Evolutionary conservation across 768 basidiomycete genomes (phyloP).

Genomic region (Trametes villosa): DNA sequence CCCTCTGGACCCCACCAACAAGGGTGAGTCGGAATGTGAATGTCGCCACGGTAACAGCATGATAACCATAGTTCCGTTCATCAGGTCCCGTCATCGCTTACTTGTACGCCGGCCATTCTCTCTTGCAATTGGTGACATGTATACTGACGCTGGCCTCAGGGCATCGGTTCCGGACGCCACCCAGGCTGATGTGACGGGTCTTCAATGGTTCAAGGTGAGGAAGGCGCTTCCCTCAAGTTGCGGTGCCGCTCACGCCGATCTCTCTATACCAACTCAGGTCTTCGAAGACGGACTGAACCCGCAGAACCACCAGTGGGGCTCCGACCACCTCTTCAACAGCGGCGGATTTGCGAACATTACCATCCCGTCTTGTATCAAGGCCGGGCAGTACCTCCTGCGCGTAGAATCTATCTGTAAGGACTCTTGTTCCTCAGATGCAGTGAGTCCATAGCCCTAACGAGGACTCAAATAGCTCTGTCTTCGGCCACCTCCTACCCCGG

Average conservation of each 20-base stretch:
- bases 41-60: not conserved
- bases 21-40: slow-evolving; percentile 43
- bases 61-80: not conserved
- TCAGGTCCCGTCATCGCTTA: slow-evolving; percentile 15
- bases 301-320: slow-evolving; percentile 46
- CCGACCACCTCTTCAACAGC: slow-evolving; percentile 49
- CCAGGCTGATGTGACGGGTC: slow-evolving; percentile 49
- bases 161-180: slow-evolving; percentile 50
- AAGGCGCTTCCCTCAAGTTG: not conserved
- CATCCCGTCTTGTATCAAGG: slow-evolving; percentile 48
- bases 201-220: slow-evolving; percentile 52
- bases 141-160: slow-evolving; percentile 31
- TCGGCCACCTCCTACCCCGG: slow-evolving; percentile 52
- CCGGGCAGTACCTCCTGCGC: slow-evolving; percentile 54
- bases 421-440: no score
- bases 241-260: not conserved
- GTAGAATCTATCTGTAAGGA: slow-evolving; percentile 55
- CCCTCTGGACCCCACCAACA: slow-evolving; percentile 53
- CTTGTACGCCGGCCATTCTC: not conserved
- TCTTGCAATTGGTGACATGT: not conserved
- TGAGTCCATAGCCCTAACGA: no score
- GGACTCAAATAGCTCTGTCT: slow-evolving; percentile 49
- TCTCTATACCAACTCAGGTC: slow-evolving; percentile 35
- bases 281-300: slow-evolving; percentile 47
- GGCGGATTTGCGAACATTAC: slow-evolving; percentile 53